These are phyloP conservation scores for Antitrichia curtipendula DNA, from an alignment of 225 moss, liverwort and hornwort genomes.

Conservation along the genomic window DNA sequence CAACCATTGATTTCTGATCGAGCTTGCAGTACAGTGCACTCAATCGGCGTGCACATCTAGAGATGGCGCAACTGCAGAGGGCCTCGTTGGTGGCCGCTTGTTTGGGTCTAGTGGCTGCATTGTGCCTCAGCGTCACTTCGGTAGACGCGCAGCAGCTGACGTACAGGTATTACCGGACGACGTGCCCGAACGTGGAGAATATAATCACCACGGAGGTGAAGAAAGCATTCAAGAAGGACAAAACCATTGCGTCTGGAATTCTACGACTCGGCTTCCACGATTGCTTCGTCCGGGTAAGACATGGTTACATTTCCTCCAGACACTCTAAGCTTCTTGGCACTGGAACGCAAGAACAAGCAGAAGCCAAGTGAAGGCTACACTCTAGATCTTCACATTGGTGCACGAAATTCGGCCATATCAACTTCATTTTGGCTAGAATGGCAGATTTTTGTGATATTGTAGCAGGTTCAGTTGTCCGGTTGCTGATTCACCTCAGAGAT, in stretches of 20 bases:
- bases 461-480: neutral
- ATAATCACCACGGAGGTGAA: neutral
- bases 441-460: neutral
- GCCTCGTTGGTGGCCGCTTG: neutral
- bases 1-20: too few species aligned
- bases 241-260: constrained; percentile 10
- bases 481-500: neutral
- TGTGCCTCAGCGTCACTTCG: neutral
- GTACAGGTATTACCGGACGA: constrained; percentile 2
- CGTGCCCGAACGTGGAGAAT: constrained; percentile 11
- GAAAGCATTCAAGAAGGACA: constrained; percentile 3
- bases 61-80: neutral
- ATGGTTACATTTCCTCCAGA: too few species aligned
- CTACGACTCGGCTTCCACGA: constrained; percentile 23
- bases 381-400: neutral
- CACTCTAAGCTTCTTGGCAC: neutral
- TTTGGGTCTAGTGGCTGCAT: neutral
- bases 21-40: neutral
- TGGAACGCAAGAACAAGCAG: neutral
- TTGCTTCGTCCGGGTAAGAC: constrained; percentile 29
- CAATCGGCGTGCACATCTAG: neutral
- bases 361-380: neutral
- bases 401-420: neutral
- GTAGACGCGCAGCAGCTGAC: constrained; percentile 1
- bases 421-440: too few species aligned